Evolutionary conservation across 1,284 basidiomycete genomes (phyloP).

Genomic region (Boletellus deceptivus): DNA sequence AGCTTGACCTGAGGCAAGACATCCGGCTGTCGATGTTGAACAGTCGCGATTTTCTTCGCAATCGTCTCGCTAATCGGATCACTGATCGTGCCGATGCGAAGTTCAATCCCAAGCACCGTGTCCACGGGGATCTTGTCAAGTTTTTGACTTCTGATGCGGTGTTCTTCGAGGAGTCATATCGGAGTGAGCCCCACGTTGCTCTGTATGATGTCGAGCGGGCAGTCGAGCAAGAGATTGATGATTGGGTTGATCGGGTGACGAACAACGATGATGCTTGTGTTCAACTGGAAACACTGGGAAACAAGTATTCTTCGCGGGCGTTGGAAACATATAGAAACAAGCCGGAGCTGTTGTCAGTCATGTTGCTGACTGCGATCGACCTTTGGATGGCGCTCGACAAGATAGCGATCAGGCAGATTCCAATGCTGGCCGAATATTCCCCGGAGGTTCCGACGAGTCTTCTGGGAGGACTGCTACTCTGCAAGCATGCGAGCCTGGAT

Average conservation of each 20-base stretch:
- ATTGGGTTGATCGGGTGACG: conserved; percentile 28
- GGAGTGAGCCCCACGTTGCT: conserved; percentile 18
- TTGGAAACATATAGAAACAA: conserved; percentile 30
- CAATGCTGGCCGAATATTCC: conserved; percentile 41
- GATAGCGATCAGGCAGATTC: conserved; percentile 30
- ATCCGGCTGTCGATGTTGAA: conserved; percentile 29
- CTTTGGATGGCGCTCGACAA: conserved; percentile 19
- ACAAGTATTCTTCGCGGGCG: conserved; percentile 32
- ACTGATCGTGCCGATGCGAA: background rate
- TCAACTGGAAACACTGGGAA: conserved; percentile 25
- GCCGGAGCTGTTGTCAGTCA: conserved; percentile 43
- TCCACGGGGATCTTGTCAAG: conserved; percentile 18
- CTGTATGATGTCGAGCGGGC: conserved; percentile 38
- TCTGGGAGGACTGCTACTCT: conserved; percentile 41
- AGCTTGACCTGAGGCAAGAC: conserved; percentile 30
- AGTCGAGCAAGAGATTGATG: conserved; percentile 30
- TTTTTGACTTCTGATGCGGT: conserved; percentile 17
- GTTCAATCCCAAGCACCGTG: conserved; percentile 15
- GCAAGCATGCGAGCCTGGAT: conserved; percentile 23
- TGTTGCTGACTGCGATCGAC: conserved; percentile 42
- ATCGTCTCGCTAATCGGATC: conserved; percentile 5
- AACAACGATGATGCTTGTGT: conserved; percentile 14
- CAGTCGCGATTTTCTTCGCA: conserved; percentile 28
- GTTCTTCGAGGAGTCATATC: conserved; percentile 18
- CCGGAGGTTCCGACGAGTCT: conserved; percentile 40